Base-by-base conservation (phyloP, 768 basidiomycete genomes). In the Agrocybe praecox region DNA sequence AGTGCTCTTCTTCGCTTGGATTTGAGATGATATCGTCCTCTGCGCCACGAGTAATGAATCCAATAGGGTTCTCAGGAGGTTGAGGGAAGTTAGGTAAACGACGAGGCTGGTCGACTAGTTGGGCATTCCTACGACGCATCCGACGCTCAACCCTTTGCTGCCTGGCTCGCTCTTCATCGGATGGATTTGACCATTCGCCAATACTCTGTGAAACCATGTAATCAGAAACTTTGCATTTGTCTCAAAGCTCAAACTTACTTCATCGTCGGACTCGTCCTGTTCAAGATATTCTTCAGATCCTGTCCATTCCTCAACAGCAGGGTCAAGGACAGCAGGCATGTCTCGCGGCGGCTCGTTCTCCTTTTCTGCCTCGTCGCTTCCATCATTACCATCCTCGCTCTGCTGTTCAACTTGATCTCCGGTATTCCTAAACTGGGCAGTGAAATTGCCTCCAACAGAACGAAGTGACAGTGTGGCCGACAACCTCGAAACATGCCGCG, bases 141-240 rank as follows among this genome's bases (percentile, higher is more conserved):
- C 89, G 85, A 45, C 87, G 84, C 43, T 88, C 83, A 45, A 83
- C 71, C 26, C 90, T 84, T 26, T 80, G 72, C 59, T 86, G 86
- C 19, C 91, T 83, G 3, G 88, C 91, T 24, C 88, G 82, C 66
- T 94, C 92, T 70, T 94, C 92, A 65, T 94, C 92, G 22, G 92
- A 94, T 17, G 92, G 92, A 65, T 94, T 94, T 21, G 92, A 94
- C 83, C 84, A 94, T 73, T 94, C 92, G 23, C 90, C 91, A 48
- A 92, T 87, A 62, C 90, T 92, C 87, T 91, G 76, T 62, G 54
- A 57, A 42, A n/a, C 46, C 18, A 43, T 45, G 23, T 24, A 52
- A 14, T 40, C 14, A 40, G 5, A 54, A 15, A 26, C 49, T 46
- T 32, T 55, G 46, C 53, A 46, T 49, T 9, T 11, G 64, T 40